Percentiles rank a stretch among this genome's conserved stretches.
Conservation (phyloP, 306 rosid species). For the Acacia confusa region DNA sequence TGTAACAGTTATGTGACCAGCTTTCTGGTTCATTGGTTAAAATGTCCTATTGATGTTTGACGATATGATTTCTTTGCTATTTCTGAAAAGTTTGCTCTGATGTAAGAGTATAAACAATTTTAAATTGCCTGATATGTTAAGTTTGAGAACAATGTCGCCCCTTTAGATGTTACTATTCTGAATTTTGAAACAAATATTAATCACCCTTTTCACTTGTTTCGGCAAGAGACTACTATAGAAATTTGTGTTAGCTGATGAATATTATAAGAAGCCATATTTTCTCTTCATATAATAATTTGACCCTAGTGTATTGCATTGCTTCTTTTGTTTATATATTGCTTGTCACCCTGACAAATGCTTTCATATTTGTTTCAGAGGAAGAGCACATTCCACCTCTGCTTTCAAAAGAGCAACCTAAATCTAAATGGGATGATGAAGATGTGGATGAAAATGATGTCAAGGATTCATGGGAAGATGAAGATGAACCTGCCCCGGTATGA, state of each 20-base stretch:
- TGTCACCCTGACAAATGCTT: slow-evolving; percentile 19
- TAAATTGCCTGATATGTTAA: neutral
- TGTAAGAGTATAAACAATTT: neutral
- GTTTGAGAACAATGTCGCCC: neutral
- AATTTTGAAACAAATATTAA: neutral
- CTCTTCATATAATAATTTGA: neutral
- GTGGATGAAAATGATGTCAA: slow-evolving; percentile 80
- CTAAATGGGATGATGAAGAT: slow-evolving; percentile 93
- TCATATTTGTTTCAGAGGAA: slow-evolving; percentile 54
- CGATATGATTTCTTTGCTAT: neutral
- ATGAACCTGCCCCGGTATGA: slow-evolving; percentile 74
- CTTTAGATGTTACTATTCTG: neutral
- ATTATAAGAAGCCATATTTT: neutral
- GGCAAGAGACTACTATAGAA: neutral
- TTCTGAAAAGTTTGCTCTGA: neutral
- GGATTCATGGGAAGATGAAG: slow-evolving; percentile 98
- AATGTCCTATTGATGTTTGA: neutral
- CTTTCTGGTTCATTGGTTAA: neutral
- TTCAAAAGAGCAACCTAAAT: slow-evolving; percentile 56
- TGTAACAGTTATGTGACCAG: neutral
- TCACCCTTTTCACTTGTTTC: neutral
- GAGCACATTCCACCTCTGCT: slow-evolving; percentile 45
- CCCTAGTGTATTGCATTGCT: slow-evolving; percentile 6
- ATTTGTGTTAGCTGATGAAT: neutral
- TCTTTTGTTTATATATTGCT: slow-evolving; percentile 1